Evolutionary conservation across 768 basidiomycete genomes (phyloP), one percentile per base, ranked within the genome.

Genomic region (Austroboletus eburneus): DNA sequence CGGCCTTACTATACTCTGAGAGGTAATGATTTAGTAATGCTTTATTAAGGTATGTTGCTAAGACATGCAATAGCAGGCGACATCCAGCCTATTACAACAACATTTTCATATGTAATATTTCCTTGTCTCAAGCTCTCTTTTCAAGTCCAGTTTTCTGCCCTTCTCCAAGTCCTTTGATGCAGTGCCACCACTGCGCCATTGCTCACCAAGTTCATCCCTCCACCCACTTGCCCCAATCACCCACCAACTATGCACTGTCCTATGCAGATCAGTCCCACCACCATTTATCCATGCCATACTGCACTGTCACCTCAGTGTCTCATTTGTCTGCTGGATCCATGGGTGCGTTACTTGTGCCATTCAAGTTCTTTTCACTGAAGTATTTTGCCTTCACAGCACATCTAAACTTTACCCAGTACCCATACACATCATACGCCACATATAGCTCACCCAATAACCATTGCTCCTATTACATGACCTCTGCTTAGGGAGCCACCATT

Each of bases 41-140:
- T 66, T 62, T 64, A 66, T 66, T 66, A 66, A 66, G 64, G 64
- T 64, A 66, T 66, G 54, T 59, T 64, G 59, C 64, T 59, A 68
- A 57, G 63, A 63, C 64, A 66, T 63, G 48, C 54, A 34, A 51
- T 62, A 56, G 55, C 59, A 68, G 64, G 57, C 64, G 61, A 67
- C 63, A 51, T 58, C 65, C 64, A 48, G 55, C 54, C 57, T 56
- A 65, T 62, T 60, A 68, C 58, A 59, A 52, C 55, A 51, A 48
- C 45, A 49, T 55, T 66, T 58, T 63, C 58, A 49, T 65, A 65
- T 65, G 68, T 64, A 65, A 68, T 51, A 50, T 42, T 49, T 38
- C 48, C 47, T 43, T n/a, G n/a, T 43, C 42, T 42, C 36, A 52
- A 33, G 21, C 40, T 48, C 42, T 46, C 35, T 55, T n/a, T n/a